Evolutionary conservation across 768 basidiomycete genomes (phyloP).

Genomic region (Termitomyces sp.): DNA sequence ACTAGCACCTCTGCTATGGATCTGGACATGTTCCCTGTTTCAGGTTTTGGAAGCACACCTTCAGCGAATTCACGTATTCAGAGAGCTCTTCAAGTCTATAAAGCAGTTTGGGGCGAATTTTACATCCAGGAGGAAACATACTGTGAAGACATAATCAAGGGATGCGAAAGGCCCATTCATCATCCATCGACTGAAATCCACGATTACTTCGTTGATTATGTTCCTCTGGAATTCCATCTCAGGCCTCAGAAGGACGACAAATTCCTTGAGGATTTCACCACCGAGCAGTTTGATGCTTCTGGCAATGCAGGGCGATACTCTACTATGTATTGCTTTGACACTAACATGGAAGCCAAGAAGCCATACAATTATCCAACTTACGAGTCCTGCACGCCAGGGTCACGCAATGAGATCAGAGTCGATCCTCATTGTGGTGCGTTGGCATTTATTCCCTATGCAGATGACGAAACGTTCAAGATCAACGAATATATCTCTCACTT

Average conservation of each 20-base stretch:
- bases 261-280: constrained; percentile 8
- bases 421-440: not conserved
- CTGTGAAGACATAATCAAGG: constrained; percentile 14
- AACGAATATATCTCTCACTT: constrained; percentile 22
- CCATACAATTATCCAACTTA: constrained; percentile 24
- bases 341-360: not conserved
- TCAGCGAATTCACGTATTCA: constrained; percentile 1
- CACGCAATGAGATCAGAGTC: constrained; percentile 21
- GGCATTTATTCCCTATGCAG: constrained; percentile 41
- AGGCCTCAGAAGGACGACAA: not conserved
- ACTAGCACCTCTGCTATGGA: constrained; percentile 6
- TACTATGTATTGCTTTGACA: constrained; percentile 9
- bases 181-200: not conserved
- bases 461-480: constrained; percentile 33
- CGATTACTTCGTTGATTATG: not conserved
- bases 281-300: constrained; percentile 11
- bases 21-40: not conserved
- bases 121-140: constrained; percentile 36
- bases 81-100: constrained; percentile 25
- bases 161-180: constrained; percentile 4
- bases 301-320: constrained; percentile 6
- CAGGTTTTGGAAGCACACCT: not conserved
- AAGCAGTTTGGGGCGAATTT: constrained; percentile 36
- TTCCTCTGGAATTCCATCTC: constrained; percentile 1
- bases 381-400: constrained; percentile 40